phyloP scores from a whole-genome alignment of 345 rosid species.

The Diplotaxis tenuifolia region DNA sequence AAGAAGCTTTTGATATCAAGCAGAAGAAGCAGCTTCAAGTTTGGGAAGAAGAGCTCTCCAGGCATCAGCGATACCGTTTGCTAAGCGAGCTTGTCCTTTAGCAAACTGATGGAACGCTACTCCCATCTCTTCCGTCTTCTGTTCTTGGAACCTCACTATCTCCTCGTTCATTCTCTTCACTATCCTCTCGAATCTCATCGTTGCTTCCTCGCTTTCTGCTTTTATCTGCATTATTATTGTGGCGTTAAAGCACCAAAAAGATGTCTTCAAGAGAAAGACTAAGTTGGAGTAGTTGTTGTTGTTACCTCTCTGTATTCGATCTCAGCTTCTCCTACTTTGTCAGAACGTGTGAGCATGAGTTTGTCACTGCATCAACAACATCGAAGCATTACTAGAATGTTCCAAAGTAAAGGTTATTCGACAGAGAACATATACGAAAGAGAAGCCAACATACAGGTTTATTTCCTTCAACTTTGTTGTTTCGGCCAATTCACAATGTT shows the following conservation, averaged over 20 bases:
- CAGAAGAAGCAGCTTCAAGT: constrained; percentile 58
- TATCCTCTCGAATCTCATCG: constrained; percentile 65
- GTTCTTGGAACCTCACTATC: constrained; percentile 84
- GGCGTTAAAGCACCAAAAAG: neutral
- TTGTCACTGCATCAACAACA: constrained; percentile 63
- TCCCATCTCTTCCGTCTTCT: constrained; percentile 86
- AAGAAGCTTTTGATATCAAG: neutral
- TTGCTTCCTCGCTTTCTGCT: constrained; percentile 78
- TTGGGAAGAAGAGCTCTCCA: constrained; percentile 98
- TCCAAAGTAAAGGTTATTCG: neutral
- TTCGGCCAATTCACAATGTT: constrained; percentile 93
- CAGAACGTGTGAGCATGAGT: constrained; percentile 88
- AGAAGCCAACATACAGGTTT: constrained; percentile 71
- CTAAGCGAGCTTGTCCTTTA: constrained; percentile 87
- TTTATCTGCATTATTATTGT: constrained; percentile 61
- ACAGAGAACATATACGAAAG: neutral
- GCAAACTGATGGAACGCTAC: constrained; percentile 90
- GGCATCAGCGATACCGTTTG: constrained; percentile 77
- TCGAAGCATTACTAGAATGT: neutral
- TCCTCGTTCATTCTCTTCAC: constrained; percentile 82
- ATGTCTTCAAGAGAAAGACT: neutral
- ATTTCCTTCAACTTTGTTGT: constrained; percentile 93
- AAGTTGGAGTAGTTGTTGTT: constrained; percentile 15
- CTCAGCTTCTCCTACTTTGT: constrained; percentile 88
- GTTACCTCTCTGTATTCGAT: constrained; percentile 76